phyloP scores from a whole-genome alignment of 1,139 yeast genomes.

The Hansenula sp. region DNA sequence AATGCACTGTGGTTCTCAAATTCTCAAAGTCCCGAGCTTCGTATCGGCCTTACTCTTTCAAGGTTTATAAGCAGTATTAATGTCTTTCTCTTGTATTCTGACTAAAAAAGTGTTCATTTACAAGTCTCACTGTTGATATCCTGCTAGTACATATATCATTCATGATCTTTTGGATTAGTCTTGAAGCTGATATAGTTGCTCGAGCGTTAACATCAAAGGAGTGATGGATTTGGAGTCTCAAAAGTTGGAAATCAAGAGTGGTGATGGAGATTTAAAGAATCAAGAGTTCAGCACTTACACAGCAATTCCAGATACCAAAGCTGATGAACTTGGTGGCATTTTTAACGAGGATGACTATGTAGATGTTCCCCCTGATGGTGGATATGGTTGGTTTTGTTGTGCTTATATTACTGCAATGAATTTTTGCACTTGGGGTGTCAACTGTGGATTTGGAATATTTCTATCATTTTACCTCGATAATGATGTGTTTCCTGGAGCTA shows the following conservation, averaged over 20 bases:
- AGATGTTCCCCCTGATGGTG: slow-evolving; percentile 51
- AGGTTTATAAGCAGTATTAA: too few species aligned
- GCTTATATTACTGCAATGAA: slow-evolving; percentile 39
- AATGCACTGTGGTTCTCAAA: too few species aligned
- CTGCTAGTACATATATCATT: too few species aligned
- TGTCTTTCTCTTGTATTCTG: too few species aligned
- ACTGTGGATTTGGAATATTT: slow-evolving; percentile 55
- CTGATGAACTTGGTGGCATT: slow-evolving; percentile 21
- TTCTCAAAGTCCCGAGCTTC: too few species aligned
- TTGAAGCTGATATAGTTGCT: too few species aligned
- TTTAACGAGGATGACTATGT: slow-evolving; percentile 29
- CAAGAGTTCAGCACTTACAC: neutral
- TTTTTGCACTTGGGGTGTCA: slow-evolving; percentile 63
- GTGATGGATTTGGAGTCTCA: neutral
- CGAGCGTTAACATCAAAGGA: too few species aligned
- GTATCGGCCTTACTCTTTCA: too few species aligned
- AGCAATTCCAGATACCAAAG: neutral
- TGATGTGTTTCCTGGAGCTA: slow-evolving; percentile 43
- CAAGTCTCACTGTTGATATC: too few species aligned
- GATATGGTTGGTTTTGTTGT: slow-evolving; percentile 63
- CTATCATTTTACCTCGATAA: slow-evolving; percentile 43
- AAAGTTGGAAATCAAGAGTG: neutral
- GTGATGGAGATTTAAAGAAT: neutral
- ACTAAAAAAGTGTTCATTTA: too few species aligned
- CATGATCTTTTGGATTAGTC: too few species aligned